phyloP scores from a whole-genome alignment of 2,329 filamentous ascomycete genomes.

The Neonectria faginata region DNA sequence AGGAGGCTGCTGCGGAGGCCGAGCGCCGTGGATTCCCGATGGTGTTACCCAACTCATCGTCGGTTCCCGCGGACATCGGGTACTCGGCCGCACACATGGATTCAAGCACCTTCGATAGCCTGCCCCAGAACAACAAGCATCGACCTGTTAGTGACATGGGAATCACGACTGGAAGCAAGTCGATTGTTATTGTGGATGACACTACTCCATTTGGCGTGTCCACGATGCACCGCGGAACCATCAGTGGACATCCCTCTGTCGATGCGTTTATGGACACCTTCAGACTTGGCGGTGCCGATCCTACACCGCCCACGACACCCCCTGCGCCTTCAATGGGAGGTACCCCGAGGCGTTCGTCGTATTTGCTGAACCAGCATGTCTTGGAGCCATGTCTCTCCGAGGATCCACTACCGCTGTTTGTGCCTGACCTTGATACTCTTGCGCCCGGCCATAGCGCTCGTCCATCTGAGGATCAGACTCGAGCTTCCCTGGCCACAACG shows the following conservation, averaged over 20 bases:
- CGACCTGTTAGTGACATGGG: conserved; percentile 65
- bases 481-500: conserved; percentile 47
- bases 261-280: conserved; percentile 67
- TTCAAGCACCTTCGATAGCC: conserved; percentile 52
- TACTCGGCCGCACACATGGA: conserved; percentile 60
- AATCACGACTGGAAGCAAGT: conserved; percentile 86
- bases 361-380: conserved; percentile 63
- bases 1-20: conserved; percentile 64
- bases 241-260: conserved; percentile 58
- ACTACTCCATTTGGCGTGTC: conserved; percentile 65
- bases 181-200: conserved; percentile 87
- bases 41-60: conserved; percentile 41
- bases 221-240: conserved; percentile 61
- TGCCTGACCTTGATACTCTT: conserved; percentile 60
- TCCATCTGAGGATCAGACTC: conserved; percentile 50
- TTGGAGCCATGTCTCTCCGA: conserved; percentile 51
- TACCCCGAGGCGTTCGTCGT: conserved; percentile 67
- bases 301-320: conserved; percentile 72
- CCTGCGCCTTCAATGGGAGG: conserved; percentile 56
- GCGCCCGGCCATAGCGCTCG: conserved; percentile 44
- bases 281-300: conserved; percentile 61
- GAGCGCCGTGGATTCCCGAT: conserved; percentile 42
- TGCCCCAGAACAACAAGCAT: conserved; percentile 47
- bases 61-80: conserved; percentile 50
- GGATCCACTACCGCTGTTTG: conserved; percentile 60